Evolutionary conservation across 495 filamentous ascomycete species (phyloP).

Genomic region (Neurospora sp.): DNA sequence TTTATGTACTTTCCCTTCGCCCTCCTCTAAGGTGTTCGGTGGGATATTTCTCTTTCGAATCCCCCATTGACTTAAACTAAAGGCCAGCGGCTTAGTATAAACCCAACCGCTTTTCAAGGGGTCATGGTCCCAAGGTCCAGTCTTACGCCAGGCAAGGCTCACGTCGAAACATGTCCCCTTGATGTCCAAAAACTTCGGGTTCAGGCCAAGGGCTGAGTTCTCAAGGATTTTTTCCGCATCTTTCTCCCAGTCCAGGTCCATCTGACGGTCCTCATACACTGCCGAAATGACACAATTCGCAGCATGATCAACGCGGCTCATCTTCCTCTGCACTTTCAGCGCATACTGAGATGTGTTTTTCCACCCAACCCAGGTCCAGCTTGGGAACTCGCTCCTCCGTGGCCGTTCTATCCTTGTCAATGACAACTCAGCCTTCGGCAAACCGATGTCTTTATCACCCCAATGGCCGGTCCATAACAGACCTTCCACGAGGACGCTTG

Average conservation of each 20-base stretch:
- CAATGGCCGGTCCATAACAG: background rate
- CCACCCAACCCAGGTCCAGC: background rate
- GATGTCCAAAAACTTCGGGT: background rate
- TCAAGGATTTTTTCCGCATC: background rate
- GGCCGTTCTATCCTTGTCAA: background rate
- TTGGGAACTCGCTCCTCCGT: background rate
- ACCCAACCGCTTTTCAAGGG: background rate
- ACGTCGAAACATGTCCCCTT: background rate
- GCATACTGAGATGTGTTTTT: background rate
- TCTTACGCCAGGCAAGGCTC: background rate
- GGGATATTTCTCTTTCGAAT: background rate
- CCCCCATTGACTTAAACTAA: fast-evolving
- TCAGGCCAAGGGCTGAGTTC: background rate
- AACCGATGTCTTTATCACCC: background rate
- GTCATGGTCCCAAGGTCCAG: background rate
- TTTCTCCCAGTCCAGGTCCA: background rate
- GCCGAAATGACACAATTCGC: background rate
- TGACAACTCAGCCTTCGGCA: background rate
- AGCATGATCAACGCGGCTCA: too few species aligned
- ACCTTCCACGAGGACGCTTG: background rate
- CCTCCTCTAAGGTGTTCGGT: background rate
- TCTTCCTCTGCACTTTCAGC: background rate
- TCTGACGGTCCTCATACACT: background rate
- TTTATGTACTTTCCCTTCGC: background rate
- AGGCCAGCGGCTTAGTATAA: background rate